Percentiles rank a stretch among this genome's conserved stretches.
These are phyloP conservation scores for Trichoderma atrobrunneum DNA, from an alignment of 2,329 filamentous ascomycete species.

Conservation along the genomic window DNA sequence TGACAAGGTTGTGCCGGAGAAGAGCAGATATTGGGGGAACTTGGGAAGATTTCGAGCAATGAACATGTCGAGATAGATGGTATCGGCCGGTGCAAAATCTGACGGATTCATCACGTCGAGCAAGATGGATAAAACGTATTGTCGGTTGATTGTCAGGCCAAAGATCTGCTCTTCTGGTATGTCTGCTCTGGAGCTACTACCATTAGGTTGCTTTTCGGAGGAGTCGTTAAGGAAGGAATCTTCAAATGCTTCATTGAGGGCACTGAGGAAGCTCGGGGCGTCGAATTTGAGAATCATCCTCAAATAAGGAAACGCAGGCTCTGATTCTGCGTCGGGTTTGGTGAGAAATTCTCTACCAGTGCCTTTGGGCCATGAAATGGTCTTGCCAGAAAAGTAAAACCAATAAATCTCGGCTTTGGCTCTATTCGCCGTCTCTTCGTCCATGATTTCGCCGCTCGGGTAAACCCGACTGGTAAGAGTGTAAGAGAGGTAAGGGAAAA, in stretches of 20 bases:
- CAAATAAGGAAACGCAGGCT: constrained; percentile 82
- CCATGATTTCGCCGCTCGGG: constrained; percentile 74
- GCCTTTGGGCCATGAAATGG: constrained; percentile 69
- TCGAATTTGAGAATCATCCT: constrained; percentile 84
- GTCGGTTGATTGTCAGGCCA: constrained; percentile 74
- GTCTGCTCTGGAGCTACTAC: constrained; percentile 44
- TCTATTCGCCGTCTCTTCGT: constrained; percentile 66
- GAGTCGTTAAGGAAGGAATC: constrained; percentile 87
- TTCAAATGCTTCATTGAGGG: constrained; percentile 95
- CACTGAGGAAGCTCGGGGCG: constrained; percentile 87
- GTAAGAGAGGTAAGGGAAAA: constrained; percentile 94
- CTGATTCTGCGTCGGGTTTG: constrained; percentile 51
- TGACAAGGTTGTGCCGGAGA: constrained; percentile 82
- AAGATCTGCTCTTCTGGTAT: constrained; percentile 65
- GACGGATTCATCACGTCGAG: constrained; percentile 81
- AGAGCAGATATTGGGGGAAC: constrained; percentile 90
- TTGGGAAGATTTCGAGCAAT: constrained; percentile 94
- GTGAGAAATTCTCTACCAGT: constrained; percentile 61
- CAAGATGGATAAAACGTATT: constrained; percentile 88
- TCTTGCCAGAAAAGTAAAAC: constrained; percentile 86
- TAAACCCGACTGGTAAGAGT: constrained; percentile 87
- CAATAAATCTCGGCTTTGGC: constrained; percentile 90
- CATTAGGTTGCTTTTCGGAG: constrained; percentile 59
- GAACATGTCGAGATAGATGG: constrained; percentile 97
- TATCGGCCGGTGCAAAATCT: constrained; percentile 75